Percentiles rank a stretch among this genome's conserved stretches.
These are phyloP conservation scores for Lenwebbia sp. DNA, from an alignment of 345 rosid genomes.

Conservation along the genomic window DNA sequence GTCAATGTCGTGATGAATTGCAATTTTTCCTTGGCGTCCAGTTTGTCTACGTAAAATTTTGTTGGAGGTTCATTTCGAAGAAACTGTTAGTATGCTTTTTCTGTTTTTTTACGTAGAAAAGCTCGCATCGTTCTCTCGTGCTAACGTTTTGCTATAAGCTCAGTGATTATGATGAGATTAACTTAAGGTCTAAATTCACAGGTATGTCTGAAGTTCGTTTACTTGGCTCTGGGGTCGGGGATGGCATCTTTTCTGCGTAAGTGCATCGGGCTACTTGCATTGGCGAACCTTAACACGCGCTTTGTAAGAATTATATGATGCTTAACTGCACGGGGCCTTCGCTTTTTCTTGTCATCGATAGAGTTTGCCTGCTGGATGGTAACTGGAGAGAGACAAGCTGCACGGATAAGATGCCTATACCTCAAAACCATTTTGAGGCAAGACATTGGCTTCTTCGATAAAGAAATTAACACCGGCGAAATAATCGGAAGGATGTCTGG, in stretches of 20 bases:
- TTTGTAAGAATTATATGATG: background rate
- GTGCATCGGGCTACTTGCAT: background rate
- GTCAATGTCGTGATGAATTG: background rate
- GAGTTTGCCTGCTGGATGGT: constrained; percentile 38
- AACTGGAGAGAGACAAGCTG: constrained; percentile 41
- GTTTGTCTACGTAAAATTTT: background rate
- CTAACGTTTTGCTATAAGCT: background rate
- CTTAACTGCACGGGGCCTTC: background rate
- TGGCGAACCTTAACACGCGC: background rate
- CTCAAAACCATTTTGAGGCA: constrained; percentile 27
- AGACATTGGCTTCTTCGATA: constrained; percentile 27
- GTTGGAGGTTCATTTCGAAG: background rate
- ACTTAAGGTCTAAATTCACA: background rate
- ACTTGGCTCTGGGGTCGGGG: constrained; percentile 4
- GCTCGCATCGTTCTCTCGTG: background rate
- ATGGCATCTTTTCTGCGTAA: constrained; percentile 8
- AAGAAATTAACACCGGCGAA: constrained; percentile 28
- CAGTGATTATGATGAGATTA: background rate
- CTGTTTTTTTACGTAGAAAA: background rate
- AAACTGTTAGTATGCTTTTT: background rate
- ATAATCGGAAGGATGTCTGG: constrained; percentile 31
- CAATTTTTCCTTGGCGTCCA: background rate
- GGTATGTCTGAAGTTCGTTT: constrained; percentile 5
- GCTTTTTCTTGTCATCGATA: background rate
- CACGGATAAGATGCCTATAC: constrained; percentile 24